Evolutionary conservation across 2,329 filamentous ascomycete species (phyloP), one percentile per base, ranked within the genome.

Genomic region (Rhynchosporium secalis): DNA sequence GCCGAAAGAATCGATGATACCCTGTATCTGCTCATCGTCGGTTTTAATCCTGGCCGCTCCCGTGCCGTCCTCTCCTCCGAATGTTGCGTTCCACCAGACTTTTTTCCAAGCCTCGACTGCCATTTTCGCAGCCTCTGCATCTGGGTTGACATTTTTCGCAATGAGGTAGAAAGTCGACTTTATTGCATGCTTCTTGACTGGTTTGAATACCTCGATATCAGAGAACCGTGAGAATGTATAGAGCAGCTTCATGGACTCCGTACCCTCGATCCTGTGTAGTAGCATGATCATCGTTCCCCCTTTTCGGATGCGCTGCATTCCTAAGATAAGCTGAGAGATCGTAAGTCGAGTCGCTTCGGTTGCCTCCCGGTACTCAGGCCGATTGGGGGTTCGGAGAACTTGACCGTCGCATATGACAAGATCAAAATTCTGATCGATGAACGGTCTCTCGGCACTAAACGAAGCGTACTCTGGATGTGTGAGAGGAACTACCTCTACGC

Each of bases 391-490:
- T 47, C 70, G 63, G n/a, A 72, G 58, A 8, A 69, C 66, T 29
- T 64, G 63, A 3, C 71, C 71, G 60, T 71, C 70, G 46, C 69
- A 70, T 33, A 72, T 69, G n/a, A 72, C 58, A 4, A 72, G 60
- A 45, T 70, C 65, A 40, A 72, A 72, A 28, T 58, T 66, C n/a
- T 71, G 55, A 38, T 33, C 54, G 4, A 28, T 62, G 62, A 69
- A 71, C 1, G 68, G 70, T 4, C 64, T 56, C 20, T 62, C 38
- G 3, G 43, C 9, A 36, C 45, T 9, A 15, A 43, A 55, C 48
- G 48, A 71, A 70, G 3, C 52, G 62, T 9, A 56, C 40, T 38
- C 43, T 52, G n/a, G 58, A 61, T 10, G 69, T 66, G 47, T 70
- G 59, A 2, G 9, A 4, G 49, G 49, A 38, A 38, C 15, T n/a